Evolutionary conservation across 202 grass and related monocot species (phyloP), one percentile per base, ranked within the genome.

Genomic region (Panicum hallii): DNA sequence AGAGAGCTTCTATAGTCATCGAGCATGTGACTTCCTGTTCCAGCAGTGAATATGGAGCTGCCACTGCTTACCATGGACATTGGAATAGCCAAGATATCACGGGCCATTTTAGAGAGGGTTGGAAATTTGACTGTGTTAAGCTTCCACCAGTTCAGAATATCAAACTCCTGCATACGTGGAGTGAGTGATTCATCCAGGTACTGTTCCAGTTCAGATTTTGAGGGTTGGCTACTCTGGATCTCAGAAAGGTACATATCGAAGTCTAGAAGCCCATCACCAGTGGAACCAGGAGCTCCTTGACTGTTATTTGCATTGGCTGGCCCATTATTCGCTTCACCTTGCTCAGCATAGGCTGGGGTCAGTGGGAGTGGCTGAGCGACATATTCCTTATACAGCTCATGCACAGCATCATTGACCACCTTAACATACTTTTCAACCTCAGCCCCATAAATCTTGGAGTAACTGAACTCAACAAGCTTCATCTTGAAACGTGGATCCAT

Each of bases 401-500:
- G 93, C 57, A 96, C 63, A 82, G 85, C 82, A 55, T 96, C 96
- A 82, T 92, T 63, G 9, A 96, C 93, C 76, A 94, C 84, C 84
- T 96, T 96, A 50, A 94, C 78, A 89, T 99, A 91, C 65, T 91
- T 90, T 1, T 60, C 63, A 62, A 91, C 90, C 58, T 95, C 96
- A 53, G 70, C 75, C 19, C 96, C 90, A 66, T 99, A 95, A 57
- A 99, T 96, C 80, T 98, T 95, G 38, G 93, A 92, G 81, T 94
- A 95, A 80, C 96, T 98, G 49, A 95, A 98, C 44, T 98, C 96
- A 28, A 98, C 70, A 36, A 98, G 93, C 86, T 98, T 98, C 89
- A 98, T 91, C 79, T 98, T 98, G 86, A 98, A 98, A 61, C 96
- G 96, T 64, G 96, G 96, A 61, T 98, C 96, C 96, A 98, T 98